A percentile compares a stretch with the other conserved stretches of the same genome.
Conservation (phyloP, 1,139 yeast genomes). For the Taphrina wiesneri region DNA sequence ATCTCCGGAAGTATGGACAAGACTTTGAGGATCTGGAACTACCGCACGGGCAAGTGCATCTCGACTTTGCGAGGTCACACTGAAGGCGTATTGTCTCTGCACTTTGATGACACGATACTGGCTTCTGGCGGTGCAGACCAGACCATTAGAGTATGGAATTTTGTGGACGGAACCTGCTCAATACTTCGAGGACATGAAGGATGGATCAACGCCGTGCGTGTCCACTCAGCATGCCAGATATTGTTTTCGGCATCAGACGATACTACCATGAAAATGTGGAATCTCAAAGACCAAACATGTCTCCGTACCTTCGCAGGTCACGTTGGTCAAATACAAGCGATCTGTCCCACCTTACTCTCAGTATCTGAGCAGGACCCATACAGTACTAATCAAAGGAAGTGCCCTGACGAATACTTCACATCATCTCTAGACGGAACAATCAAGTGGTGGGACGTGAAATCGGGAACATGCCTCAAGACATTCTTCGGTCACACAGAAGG, state of each 20-base stretch:
- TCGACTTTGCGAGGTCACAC: slow-evolving; percentile 92
- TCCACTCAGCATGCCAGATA: slow-evolving; percentile 75
- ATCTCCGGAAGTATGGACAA: slow-evolving; percentile 90
- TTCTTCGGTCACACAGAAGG: slow-evolving; percentile 95
- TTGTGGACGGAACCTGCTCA: slow-evolving; percentile 85
- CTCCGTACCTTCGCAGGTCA: slow-evolving; percentile 70
- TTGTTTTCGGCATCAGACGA: slow-evolving; percentile 90
- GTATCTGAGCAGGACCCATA: slow-evolving; percentile 31
- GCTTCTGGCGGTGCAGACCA: slow-evolving; percentile 93
- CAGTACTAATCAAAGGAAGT: background rate
- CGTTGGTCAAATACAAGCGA: slow-evolving; percentile 48
- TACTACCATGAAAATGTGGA: slow-evolving; percentile 93
- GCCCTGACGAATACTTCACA: slow-evolving; percentile 31
- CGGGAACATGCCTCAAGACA: slow-evolving; percentile 60
- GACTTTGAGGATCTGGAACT: slow-evolving; percentile 94
- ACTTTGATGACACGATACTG: slow-evolving; percentile 73
- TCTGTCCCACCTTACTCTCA: slow-evolving; percentile 28
- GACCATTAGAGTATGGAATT: slow-evolving; percentile 95
- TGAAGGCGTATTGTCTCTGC: slow-evolving; percentile 80
- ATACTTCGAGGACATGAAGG: slow-evolving; percentile 91
- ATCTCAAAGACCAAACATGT: slow-evolving; percentile 74
- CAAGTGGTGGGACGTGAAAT: slow-evolving; percentile 90
- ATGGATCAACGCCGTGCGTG: slow-evolving; percentile 86
- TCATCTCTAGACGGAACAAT: slow-evolving; percentile 36
- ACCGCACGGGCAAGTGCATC: slow-evolving; percentile 88